Conservation (phyloP, 345 rosid species). For the Linum tenue region DNA sequence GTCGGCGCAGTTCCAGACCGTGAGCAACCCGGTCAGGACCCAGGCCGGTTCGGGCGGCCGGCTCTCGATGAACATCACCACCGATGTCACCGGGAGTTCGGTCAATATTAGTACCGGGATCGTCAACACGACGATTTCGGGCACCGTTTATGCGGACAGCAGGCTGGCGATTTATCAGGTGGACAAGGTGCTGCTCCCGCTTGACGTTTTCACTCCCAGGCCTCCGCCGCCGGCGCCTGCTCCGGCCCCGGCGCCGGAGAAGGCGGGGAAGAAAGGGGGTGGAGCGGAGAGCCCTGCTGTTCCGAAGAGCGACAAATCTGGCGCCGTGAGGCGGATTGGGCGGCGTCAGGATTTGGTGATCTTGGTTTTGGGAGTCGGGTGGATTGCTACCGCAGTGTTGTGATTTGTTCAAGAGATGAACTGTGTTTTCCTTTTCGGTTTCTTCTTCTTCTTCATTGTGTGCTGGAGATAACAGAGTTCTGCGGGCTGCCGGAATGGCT, state of each 20-base stretch:
- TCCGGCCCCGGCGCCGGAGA: conserved; percentile 22
- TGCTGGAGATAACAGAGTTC: too few relatives aligned
- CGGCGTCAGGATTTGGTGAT: background rate
- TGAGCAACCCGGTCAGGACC: conserved; percentile 34
- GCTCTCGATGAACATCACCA: background rate
- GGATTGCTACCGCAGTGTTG: background rate
- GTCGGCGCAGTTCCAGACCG: conserved; percentile 28
- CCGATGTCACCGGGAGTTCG: background rate
- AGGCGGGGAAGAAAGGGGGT: conserved; percentile 22
- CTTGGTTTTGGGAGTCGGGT: background rate
- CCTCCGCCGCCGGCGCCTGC: conserved; percentile 37
- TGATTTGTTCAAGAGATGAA: background rate
- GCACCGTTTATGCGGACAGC: conserved; percentile 24
- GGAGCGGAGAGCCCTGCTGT: conserved; percentile 12
- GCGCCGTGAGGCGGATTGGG: conserved; percentile 4
- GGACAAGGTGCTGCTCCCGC: conserved; percentile 41
- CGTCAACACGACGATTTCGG: background rate
- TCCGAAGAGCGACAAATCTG: conserved; percentile 18
- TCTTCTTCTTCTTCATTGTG: background rate
- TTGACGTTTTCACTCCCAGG: conserved; percentile 30
- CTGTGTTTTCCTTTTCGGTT: background rate
- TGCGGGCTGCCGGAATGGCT: too few relatives aligned
- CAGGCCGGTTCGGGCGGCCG: conserved; percentile 2
- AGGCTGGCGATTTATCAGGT: conserved; percentile 37
- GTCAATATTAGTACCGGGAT: conserved; percentile 2